These are phyloP conservation scores for Exidia glandulosa DNA, from an alignment of 768 basidiomycete genomes.

Conservation along the genomic window DNA sequence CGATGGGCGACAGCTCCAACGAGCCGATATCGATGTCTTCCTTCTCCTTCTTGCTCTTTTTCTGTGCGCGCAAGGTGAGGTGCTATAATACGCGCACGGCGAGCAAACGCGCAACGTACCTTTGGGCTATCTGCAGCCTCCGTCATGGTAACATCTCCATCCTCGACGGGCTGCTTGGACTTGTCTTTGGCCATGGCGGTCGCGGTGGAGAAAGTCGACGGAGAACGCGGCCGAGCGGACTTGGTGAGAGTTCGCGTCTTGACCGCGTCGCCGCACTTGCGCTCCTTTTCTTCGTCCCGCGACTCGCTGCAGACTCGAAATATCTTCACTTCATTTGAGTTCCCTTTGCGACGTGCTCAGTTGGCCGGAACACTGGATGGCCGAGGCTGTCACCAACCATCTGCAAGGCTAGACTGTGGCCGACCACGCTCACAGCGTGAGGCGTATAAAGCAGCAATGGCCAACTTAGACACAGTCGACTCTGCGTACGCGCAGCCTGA, in stretches of 20 bases:
- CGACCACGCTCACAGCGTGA: no score
- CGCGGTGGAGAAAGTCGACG: background rate
- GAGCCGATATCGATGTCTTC: constrained; percentile 55
- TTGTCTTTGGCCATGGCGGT: constrained; percentile 55
- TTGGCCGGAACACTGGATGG: no score
- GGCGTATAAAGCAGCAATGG: no score
- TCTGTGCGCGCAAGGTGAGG: constrained; percentile 26
- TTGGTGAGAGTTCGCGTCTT: background rate
- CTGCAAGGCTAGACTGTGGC: no score
- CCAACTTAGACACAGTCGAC: no score
- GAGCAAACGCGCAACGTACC: constrained; percentile 12
- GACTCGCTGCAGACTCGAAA: no score
- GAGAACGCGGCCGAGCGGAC: background rate
- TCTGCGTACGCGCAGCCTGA: no score
- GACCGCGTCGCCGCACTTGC: no score
- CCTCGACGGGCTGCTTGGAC: constrained; percentile 62
- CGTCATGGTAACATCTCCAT: constrained; percentile 36
- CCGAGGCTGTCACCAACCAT: no score
- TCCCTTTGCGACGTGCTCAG: no score
- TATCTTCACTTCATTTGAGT: no score
- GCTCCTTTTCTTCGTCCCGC: no score
- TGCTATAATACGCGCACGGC: constrained; percentile 13
- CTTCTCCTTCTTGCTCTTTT: constrained; percentile 56
- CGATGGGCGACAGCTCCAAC: constrained; percentile 88
- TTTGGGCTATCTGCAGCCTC: constrained; percentile 27